Evolutionary conservation across 2,329 filamentous ascomycete species (phyloP).

Genomic region (Mollisia scopiformis): DNA sequence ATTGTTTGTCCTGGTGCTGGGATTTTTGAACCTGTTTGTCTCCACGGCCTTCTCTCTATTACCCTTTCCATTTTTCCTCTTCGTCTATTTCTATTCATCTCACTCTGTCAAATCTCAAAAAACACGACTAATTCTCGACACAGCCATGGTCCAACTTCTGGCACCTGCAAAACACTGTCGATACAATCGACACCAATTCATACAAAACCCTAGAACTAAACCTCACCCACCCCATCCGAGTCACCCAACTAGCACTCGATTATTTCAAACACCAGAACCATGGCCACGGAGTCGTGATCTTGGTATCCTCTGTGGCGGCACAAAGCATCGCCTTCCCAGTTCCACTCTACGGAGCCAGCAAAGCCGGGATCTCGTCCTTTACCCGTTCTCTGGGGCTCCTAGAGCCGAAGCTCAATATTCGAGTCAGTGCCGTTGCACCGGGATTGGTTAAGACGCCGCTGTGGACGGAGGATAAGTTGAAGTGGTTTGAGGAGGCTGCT

Average conservation of each 20-base stretch:
- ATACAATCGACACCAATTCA: slow-evolving; percentile 35
- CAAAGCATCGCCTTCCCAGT: slow-evolving; percentile 41
- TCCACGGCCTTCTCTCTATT: slow-evolving; percentile 22
- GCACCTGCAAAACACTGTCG: slow-evolving; percentile 43
- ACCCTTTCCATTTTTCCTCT: neutral
- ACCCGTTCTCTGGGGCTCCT: slow-evolving; percentile 41
- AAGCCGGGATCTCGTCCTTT: slow-evolving; percentile 49
- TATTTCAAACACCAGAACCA: slow-evolving; percentile 42
- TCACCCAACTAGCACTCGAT: slow-evolving; percentile 51
- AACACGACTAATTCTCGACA: neutral
- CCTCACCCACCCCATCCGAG: slow-evolving; percentile 52
- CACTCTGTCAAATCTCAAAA: neutral
- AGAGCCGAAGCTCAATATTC: slow-evolving; percentile 29
- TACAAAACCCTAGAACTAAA: slow-evolving; percentile 52
- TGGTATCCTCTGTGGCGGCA: slow-evolving; percentile 50
- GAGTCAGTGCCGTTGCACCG: slow-evolving; percentile 47
- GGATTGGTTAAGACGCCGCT: slow-evolving; percentile 40
- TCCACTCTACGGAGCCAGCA: slow-evolving; percentile 49
- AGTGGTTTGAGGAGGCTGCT: too few relatives aligned
- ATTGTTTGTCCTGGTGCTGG: slow-evolving; percentile 51
- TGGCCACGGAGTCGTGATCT: slow-evolving; percentile 34
- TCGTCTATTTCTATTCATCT: neutral
- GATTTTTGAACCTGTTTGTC: slow-evolving; percentile 49
- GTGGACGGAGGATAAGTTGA: slow-evolving; percentile 23
- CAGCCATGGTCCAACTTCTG: slow-evolving; percentile 45